Conservation (phyloP, 129 eudicot genomes). For the Deinandra increscens region DNA sequence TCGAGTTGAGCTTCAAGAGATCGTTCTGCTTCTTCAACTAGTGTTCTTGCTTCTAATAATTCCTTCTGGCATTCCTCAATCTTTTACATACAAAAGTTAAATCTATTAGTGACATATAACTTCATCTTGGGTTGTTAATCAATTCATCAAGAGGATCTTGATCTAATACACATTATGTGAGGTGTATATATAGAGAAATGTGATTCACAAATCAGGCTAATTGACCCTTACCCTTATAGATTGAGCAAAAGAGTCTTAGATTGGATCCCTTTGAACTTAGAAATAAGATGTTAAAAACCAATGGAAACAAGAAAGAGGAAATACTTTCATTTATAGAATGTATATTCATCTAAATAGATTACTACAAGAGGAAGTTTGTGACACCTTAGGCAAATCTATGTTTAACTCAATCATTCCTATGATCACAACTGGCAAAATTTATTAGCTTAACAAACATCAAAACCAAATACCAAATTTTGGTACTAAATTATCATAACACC, state of each 20-base stretch:
- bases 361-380: background rate
- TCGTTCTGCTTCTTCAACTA: slow-evolving; percentile 84
- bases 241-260: background rate
- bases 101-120: slow-evolving; percentile 2
- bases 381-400: background rate
- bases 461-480: background rate
- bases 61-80: slow-evolving; percentile 95
- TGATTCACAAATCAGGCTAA: background rate
- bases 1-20: slow-evolving; percentile 36
- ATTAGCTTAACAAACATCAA: background rate
- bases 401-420: background rate
- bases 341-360: background rate
- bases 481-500: slow-evolving; percentile 2
- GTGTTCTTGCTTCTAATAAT: slow-evolving; percentile 67
- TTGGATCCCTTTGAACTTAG: background rate
- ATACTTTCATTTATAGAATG: background rate
- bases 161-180: background rate
- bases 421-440: background rate
- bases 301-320: background rate
- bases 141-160: background rate
- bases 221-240: background rate
- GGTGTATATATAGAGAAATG: background rate
- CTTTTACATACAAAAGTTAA: slow-evolving; percentile 33
- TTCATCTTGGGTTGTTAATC: slow-evolving; percentile 11
- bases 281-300: background rate